Conservation (phyloP, 2,329 filamentous ascomycete genomes). For the Ceratocystis albifundus region DNA sequence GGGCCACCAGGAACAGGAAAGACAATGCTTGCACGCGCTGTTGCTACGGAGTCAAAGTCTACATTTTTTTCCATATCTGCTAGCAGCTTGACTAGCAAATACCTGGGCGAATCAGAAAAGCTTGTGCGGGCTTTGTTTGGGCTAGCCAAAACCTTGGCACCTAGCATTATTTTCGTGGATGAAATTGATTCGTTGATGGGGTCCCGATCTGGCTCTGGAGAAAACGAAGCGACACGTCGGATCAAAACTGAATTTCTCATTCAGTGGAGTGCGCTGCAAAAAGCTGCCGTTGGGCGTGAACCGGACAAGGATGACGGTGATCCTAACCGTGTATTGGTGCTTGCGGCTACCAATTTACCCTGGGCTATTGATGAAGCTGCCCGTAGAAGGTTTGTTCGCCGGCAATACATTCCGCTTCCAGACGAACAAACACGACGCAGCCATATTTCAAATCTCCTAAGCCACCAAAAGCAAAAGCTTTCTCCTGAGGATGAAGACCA, state of each 20-base stretch:
- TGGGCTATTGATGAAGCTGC: constrained; percentile 98
- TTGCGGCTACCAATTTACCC: constrained; percentile 89
- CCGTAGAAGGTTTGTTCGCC: constrained; percentile 73
- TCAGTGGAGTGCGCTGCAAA: constrained; percentile 89
- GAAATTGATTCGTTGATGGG: constrained; percentile 93
- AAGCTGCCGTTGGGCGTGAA: constrained; percentile 79
- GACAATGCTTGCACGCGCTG: constrained; percentile 90
- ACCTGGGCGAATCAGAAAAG: constrained; percentile 91
- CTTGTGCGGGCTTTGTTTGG: constrained; percentile 84
- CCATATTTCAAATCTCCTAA: constrained; percentile 68
- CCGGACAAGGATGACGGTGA: constrained; percentile 44
- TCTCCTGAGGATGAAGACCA: constrained; percentile 57
- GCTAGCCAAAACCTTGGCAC: constrained; percentile 77
- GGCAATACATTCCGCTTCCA: constrained; percentile 91
- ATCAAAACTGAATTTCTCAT: constrained; percentile 98
- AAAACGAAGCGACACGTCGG: constrained; percentile 83
- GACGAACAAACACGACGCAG: constrained; percentile 68
- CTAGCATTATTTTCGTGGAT: constrained; percentile 95
- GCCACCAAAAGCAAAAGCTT: constrained; percentile 77
- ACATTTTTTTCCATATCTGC: constrained; percentile 97
- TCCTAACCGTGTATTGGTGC: constrained; percentile 75
- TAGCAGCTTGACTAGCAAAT: constrained; percentile 89
- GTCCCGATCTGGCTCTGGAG: constrained; percentile 66
- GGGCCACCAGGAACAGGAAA: constrained; percentile 97
- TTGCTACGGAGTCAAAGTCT: constrained; percentile 86